Evolutionary conservation across 1,284 basidiomycete genomes (phyloP).

Genomic region (Phenoliferia sp.): DNA sequence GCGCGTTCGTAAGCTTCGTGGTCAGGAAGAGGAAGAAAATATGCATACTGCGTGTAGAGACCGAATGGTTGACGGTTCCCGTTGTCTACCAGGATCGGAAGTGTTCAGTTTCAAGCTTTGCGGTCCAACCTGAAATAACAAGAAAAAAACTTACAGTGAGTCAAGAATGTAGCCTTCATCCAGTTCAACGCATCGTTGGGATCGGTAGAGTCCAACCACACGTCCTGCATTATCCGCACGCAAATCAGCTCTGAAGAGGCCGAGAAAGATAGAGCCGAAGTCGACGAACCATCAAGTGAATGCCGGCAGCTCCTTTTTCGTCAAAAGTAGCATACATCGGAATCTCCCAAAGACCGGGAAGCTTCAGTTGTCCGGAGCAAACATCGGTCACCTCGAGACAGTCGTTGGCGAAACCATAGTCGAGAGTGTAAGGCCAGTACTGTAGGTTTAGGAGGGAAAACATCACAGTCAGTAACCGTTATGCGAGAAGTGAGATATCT

Average conservation of each 20-base stretch:
- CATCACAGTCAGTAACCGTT: not conserved
- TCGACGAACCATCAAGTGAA: conserved; percentile 21
- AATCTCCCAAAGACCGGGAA: conserved; percentile 75
- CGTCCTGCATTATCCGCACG: conserved; percentile 50
- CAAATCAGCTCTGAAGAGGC: not conserved
- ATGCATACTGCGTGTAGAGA: conserved; percentile 60
- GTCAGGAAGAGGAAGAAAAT: not conserved
- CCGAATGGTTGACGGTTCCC: conserved; percentile 73
- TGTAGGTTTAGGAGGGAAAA: not conserved
- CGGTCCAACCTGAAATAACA: not conserved
- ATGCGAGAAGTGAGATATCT: conserved; percentile 62
- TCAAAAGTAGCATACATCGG: conserved; percentile 76
- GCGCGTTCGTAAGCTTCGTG: not conserved
- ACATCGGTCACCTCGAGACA: conserved; percentile 56
- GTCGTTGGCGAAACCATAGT: conserved; percentile 61
- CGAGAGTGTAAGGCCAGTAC: conserved; percentile 47
- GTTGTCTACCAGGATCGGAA: conserved; percentile 43
- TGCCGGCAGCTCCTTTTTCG: conserved; percentile 37
- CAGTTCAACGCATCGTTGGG: conserved; percentile 57
- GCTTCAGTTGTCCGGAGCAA: conserved; percentile 61
- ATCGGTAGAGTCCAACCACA: conserved; percentile 62
- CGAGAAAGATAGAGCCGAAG: conserved; percentile 45
- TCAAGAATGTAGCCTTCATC: conserved; percentile 69
- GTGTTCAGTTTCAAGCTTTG: not conserved
- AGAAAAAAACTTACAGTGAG: conserved; percentile 50